These are phyloP conservation scores for Aphanomyces euteiches DNA, from an alignment of 352 stramenopile species.

Conservation along the genomic window DNA sequence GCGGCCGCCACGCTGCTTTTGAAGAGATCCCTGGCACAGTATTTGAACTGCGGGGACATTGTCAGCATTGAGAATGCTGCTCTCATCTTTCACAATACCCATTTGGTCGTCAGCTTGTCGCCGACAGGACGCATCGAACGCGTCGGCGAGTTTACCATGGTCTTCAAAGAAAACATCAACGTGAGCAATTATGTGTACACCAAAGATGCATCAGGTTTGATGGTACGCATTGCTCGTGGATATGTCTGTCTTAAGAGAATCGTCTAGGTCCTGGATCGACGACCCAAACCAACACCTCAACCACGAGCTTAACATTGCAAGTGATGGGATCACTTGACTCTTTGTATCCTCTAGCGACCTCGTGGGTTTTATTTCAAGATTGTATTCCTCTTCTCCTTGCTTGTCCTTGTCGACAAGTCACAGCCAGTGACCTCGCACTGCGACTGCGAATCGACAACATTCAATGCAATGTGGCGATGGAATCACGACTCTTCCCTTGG, in stretches of 20 bases:
- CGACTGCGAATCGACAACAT: too few relatives aligned
- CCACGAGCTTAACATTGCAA: too few relatives aligned
- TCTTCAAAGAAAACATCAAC: constrained; percentile 82
- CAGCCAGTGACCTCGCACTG: too few relatives aligned
- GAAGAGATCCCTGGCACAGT: constrained; percentile 56
- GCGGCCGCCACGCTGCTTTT: constrained; percentile 77
- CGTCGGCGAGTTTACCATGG: constrained; percentile 77
- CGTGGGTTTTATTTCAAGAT: too few relatives aligned
- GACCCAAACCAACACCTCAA: constrained; percentile 10
- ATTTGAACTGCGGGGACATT: constrained; percentile 72
- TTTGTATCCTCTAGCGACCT: too few relatives aligned
- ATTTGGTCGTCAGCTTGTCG: constrained; percentile 56
- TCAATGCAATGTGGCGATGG: too few relatives aligned
- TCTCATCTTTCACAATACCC: constrained; percentile 74
- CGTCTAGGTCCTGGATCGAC: constrained; percentile 27
- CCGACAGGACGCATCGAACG: constrained; percentile 73
- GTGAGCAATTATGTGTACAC: constrained; percentile 81
- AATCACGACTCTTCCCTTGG: too few relatives aligned
- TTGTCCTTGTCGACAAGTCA: too few relatives aligned
- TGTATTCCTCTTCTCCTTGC: too few relatives aligned
- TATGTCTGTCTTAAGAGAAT: neutral
- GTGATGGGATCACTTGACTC: too few relatives aligned
- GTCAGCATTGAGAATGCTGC: constrained; percentile 63
- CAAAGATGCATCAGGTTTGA: constrained; percentile 45
- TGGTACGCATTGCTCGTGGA: constrained; percentile 9